Percentiles rank a stretch among this genome's conserved stretches.
Evolutionary conservation across 108 stramenopile genomes (phyloP).

Genomic region (Nannochloropsis oceanica): DNA sequence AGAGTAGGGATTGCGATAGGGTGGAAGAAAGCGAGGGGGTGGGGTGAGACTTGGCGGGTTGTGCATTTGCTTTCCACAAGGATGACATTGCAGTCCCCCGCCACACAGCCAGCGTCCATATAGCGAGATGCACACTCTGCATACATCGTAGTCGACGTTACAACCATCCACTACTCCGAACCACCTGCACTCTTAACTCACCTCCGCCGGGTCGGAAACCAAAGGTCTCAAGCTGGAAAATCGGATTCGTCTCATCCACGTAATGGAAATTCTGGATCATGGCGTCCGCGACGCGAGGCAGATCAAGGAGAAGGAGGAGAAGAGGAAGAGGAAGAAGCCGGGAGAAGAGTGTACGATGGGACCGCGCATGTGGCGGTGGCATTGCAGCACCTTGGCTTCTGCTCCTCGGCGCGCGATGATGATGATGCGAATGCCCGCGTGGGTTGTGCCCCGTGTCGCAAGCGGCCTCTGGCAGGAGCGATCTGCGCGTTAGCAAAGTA

Average conservation of each 20-base stretch:
- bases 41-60: background rate
- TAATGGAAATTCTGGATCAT: slow-evolving; percentile 30
- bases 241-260: slow-evolving; percentile 10
- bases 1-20: background rate
- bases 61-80: background rate
- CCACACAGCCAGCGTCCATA: too few species aligned
- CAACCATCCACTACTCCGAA: slow-evolving; percentile 4
- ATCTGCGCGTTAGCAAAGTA: too few species aligned
- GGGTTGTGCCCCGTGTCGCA: background rate
- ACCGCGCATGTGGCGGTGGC: background rate
- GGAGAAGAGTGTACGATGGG: background rate
- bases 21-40: background rate
- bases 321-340: background rate
- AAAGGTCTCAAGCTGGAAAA: slow-evolving; percentile 52
- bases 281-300: background rate
- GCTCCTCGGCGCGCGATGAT: background rate
- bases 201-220: slow-evolving; percentile 65
- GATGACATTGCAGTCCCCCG: too few species aligned
- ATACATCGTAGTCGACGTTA: too few species aligned
- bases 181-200: slow-evolving; percentile 50
- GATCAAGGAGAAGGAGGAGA: background rate
- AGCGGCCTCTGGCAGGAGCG: background rate
- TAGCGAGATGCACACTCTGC: background rate
- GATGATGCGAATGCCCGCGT: background rate
- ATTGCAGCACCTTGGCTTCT: background rate